Percentiles rank a stretch among this genome's conserved stretches.
phyloP scores from a whole-genome alignment of 257 asterid species.

The Solanum virginianum region DNA sequence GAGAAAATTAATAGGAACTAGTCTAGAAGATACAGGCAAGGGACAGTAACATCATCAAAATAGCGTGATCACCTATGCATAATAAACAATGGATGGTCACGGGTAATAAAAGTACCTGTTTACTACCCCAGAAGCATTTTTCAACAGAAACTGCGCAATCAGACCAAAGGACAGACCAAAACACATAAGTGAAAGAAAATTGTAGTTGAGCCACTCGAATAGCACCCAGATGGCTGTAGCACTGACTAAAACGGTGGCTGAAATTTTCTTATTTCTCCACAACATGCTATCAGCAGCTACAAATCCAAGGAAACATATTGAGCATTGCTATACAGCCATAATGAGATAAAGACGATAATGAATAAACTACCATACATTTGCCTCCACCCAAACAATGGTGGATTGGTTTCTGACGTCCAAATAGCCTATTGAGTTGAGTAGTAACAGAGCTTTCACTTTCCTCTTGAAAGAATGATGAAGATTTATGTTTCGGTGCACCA shows the following conservation, averaged over 20 bases:
- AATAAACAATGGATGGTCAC: background rate
- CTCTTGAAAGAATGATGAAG: conserved; percentile 43
- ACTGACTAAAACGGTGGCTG: conserved; percentile 3
- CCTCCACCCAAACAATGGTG: conserved; percentile 89
- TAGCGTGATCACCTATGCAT: background rate
- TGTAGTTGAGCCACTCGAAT: conserved; percentile 23
- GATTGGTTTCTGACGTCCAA: conserved; percentile 76
- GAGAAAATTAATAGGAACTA: background rate
- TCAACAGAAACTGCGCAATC: conserved; percentile 57
- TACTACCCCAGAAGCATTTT: conserved; percentile 46
- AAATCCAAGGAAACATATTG: background rate
- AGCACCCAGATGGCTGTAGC: conserved; percentile 13
- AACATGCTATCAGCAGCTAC: conserved; percentile 15
- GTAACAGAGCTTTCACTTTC: conserved; percentile 29
- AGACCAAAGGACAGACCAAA: conserved; percentile 42
- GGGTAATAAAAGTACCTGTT: conserved; percentile 19
- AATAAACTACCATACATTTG: conserved; percentile 30
- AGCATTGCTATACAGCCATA: background rate
- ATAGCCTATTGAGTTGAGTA: conserved; percentile 39
- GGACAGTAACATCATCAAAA: background rate
- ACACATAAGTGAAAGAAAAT: conserved; percentile 12
- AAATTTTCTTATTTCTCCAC: conserved; percentile 19
- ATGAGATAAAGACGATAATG: background rate
- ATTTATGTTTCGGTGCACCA: conserved; percentile 36
- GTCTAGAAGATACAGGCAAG: background rate